phyloP scores from a whole-genome alignment of 1,284 basidiomycete species.

The Rhodotorula sp. region DNA sequence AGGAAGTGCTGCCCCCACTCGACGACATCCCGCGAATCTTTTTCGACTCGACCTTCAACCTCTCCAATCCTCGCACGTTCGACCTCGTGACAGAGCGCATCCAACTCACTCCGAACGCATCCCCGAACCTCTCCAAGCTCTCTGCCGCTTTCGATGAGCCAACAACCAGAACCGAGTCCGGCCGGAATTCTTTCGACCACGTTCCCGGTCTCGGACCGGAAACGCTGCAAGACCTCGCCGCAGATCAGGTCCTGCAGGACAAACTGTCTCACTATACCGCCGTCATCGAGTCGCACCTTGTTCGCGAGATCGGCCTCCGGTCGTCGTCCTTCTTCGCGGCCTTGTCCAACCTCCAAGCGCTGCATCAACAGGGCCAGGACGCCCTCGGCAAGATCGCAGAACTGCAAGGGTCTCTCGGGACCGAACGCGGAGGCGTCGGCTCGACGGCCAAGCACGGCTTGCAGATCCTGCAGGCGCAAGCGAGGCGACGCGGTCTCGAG shows the following conservation, averaged over 20 bases:
- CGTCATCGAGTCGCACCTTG: slow-evolving; percentile 89
- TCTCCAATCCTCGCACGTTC: slow-evolving; percentile 83
- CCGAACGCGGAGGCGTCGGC: slow-evolving; percentile 65
- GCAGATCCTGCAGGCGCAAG: slow-evolving; percentile 66
- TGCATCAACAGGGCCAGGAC: slow-evolving; percentile 81
- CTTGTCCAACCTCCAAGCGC: slow-evolving; percentile 85
- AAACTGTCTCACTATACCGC: slow-evolving; percentile 90
- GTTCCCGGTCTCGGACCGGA: slow-evolving; percentile 41
- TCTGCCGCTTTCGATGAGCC: not conserved
- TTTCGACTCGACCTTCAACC: slow-evolving; percentile 75
- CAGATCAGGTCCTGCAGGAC: slow-evolving; percentile 74
- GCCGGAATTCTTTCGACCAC: slow-evolving; percentile 41
- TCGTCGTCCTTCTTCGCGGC: slow-evolving; percentile 96
- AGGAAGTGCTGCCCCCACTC: slow-evolving; percentile 62
- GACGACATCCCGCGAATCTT: slow-evolving; percentile 76
- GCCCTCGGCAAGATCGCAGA: slow-evolving; percentile 74
- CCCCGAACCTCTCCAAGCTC: slow-evolving; percentile 2
- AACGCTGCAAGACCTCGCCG: slow-evolving; percentile 49
- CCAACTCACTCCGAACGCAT: slow-evolving; percentile 29
- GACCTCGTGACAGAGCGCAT: slow-evolving; percentile 69
- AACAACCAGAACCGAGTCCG: not conserved
- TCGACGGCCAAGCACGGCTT: slow-evolving; percentile 74
- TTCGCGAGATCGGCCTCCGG: slow-evolving; percentile 85
- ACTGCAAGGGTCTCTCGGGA: slow-evolving; percentile 65
- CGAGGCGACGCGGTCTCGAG: slow-evolving; percentile 62